A percentile compares a stretch with the other conserved stretches of the same genome.
Conservation (phyloP, 352 stramenopile species). For the Halophytophthora polymorphica region DNA sequence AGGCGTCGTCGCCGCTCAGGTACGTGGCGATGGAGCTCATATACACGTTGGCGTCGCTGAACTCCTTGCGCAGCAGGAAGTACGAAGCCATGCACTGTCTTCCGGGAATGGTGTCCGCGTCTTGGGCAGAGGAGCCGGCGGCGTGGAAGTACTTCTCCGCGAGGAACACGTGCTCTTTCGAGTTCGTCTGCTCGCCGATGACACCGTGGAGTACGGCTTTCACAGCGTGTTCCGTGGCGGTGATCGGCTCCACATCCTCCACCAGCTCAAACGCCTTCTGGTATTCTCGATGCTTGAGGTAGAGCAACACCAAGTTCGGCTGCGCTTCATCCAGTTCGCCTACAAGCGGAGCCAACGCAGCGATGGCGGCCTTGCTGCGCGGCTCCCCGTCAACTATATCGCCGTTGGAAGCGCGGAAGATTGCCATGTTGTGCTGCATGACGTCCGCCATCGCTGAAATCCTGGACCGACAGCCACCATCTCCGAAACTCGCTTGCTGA, state of each 20-base stretch:
- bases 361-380: slow-evolving; percentile 6
- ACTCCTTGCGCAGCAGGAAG: slow-evolving; percentile 65
- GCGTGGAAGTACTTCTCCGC: slow-evolving; percentile 68
- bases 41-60: slow-evolving; percentile 61
- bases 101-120: slow-evolving; percentile 64
- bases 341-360: slow-evolving; percentile 34
- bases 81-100: slow-evolving; percentile 74
- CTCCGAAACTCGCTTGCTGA: slow-evolving; percentile 3
- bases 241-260: slow-evolving; percentile 49
- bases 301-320: slow-evolving; percentile 53
- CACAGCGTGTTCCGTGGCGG: slow-evolving; percentile 37
- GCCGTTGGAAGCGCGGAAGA: slow-evolving; percentile 36
- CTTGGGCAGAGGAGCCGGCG: slow-evolving; percentile 39
- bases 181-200: slow-evolving; percentile 55
- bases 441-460: slow-evolving; percentile 29
- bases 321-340: slow-evolving; percentile 42
- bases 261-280: slow-evolving; percentile 51
- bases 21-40: slow-evolving; percentile 63
- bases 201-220: slow-evolving; percentile 61
- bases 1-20: slow-evolving; percentile 47
- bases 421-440: slow-evolving; percentile 46
- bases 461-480: neutral
- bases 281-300: slow-evolving; percentile 48
- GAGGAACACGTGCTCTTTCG: slow-evolving; percentile 70
- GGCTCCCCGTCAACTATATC: slow-evolving; percentile 10